Evolutionary conservation across 2,329 filamentous ascomycete species (phyloP).

Genomic region (Camptophora hylomeconis): DNA sequence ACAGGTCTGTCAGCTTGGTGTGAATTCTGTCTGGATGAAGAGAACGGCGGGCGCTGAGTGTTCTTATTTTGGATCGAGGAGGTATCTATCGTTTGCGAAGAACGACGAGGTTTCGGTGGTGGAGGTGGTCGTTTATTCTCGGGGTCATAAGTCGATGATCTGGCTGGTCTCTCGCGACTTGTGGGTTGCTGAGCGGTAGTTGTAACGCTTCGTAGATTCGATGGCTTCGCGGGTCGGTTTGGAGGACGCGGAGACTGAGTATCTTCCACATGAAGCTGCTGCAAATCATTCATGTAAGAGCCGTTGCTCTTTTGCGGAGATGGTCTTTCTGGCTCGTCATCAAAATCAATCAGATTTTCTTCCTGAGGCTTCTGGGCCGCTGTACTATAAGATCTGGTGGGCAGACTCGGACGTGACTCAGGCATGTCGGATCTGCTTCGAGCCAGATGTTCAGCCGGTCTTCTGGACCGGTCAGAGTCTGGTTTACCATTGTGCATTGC

Average conservation of each 20-base stretch:
- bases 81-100: no score
- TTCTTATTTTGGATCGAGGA: no score
- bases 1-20: no score
- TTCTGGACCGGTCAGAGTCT: no score
- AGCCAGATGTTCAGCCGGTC: slow-evolving; percentile 16
- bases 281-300: slow-evolving; percentile 7
- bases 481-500: slow-evolving; percentile 27
- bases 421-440: slow-evolving; percentile 3
- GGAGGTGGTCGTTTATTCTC: slow-evolving; percentile 25
- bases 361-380: slow-evolving; percentile 3
- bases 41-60: slow-evolving; percentile 16
- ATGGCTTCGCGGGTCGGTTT: slow-evolving; percentile 32
- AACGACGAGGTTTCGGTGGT: slow-evolving; percentile 23
- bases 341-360: slow-evolving; percentile 28
- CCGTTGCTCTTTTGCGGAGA: slow-evolving; percentile 12
- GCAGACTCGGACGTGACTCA: slow-evolving; percentile 27
- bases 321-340: slow-evolving; percentile 20
- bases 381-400: slow-evolving; percentile 21
- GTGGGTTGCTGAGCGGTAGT: slow-evolving; percentile 9
- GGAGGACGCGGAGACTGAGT: slow-evolving; percentile 21
- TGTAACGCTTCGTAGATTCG: slow-evolving; percentile 25
- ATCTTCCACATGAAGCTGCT: slow-evolving; percentile 8
- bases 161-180: slow-evolving; percentile 11
- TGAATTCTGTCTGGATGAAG: slow-evolving; percentile 20
- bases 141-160: slow-evolving; percentile 3